Evolutionary conservation across 768 basidiomycete genomes (phyloP).

Genomic region (Panus rudis): DNA sequence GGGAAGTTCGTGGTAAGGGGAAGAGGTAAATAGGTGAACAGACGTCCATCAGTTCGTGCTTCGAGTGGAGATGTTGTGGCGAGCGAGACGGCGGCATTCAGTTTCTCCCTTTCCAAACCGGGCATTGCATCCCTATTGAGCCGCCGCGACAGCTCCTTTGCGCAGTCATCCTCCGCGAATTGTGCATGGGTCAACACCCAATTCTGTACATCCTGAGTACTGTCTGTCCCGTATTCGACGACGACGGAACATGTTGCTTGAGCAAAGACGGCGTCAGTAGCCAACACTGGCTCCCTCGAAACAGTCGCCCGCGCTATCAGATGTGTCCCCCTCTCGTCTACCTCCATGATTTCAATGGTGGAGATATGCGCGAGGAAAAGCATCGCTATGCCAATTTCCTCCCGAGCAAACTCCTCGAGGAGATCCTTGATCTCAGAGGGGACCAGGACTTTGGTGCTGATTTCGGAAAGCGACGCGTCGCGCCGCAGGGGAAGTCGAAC

Average conservation of each 20-base stretch:
- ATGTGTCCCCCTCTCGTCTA: conserved; percentile 14
- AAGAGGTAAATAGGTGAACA: conserved; percentile 44
- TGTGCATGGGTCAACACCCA: conserved; percentile 10
- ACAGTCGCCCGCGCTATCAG: conserved; percentile 15
- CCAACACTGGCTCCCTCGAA: not conserved
- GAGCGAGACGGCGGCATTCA: conserved; percentile 32
- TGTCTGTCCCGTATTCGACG: no score
- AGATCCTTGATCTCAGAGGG: conserved; percentile 30
- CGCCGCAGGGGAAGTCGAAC: conserved; percentile 43
- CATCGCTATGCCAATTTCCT: conserved; percentile 33
- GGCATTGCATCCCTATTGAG: not conserved
- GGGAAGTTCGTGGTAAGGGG: conserved; percentile 40
- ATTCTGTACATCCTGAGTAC: not conserved
- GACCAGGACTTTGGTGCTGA: conserved; percentile 28
- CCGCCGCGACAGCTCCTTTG: not conserved
- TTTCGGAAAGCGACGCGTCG: conserved; percentile 19
- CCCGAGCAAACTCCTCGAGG: conserved; percentile 33
- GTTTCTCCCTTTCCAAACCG: conserved; percentile 28
- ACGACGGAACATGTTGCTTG: no score
- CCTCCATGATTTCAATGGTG: conserved; percentile 33
- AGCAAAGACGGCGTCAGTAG: conserved; percentile 7
- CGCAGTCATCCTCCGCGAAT: conserved; percentile 12
- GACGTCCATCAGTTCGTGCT: conserved; percentile 24
- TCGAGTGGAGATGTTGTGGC: conserved; percentile 27
- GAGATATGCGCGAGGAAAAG: conserved; percentile 36